Conservation (phyloP, 1,284 basidiomycete species). For the Ustilago cynodontis region DNA sequence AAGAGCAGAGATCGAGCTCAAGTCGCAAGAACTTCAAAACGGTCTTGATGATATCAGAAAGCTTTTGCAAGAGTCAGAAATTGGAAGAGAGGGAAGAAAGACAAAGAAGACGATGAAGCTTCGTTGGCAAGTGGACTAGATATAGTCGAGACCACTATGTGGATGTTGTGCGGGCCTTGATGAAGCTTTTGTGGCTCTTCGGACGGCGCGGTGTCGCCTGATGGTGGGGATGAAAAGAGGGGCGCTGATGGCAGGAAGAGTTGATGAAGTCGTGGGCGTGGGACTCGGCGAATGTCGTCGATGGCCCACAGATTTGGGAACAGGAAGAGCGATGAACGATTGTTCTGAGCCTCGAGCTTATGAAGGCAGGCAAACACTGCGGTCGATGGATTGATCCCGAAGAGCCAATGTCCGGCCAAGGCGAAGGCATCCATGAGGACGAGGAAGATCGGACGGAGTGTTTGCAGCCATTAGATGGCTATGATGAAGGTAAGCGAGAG, state of each 20-base stretch:
- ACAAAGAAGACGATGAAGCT: background rate
- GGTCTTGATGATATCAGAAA: background rate
- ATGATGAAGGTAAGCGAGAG: conserved; percentile 7
- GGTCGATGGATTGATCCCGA: background rate
- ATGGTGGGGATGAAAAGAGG: background rate
- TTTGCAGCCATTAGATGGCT: background rate
- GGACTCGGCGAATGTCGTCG: background rate
- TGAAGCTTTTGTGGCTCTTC: conserved; percentile 2
- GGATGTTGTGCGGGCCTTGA: conserved; percentile 3
- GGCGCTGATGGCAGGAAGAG: background rate
- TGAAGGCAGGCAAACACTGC: conserved; percentile 8
- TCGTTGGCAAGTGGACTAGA: background rate
- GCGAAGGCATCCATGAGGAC: background rate
- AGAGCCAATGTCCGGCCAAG: background rate
- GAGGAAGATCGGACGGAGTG: background rate
- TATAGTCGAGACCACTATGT: background rate
- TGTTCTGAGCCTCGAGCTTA: background rate
- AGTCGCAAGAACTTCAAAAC: background rate
- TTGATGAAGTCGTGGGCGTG: conserved; percentile 11
- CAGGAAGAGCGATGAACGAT: background rate
- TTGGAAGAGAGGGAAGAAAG: background rate
- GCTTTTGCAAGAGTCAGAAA: background rate
- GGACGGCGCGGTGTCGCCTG: background rate
- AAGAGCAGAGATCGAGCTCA: background rate
- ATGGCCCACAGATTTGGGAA: background rate